phyloP scores from a whole-genome alignment of 371 early-diverging fungal genomes.

The Mortierella sp. region DNA sequence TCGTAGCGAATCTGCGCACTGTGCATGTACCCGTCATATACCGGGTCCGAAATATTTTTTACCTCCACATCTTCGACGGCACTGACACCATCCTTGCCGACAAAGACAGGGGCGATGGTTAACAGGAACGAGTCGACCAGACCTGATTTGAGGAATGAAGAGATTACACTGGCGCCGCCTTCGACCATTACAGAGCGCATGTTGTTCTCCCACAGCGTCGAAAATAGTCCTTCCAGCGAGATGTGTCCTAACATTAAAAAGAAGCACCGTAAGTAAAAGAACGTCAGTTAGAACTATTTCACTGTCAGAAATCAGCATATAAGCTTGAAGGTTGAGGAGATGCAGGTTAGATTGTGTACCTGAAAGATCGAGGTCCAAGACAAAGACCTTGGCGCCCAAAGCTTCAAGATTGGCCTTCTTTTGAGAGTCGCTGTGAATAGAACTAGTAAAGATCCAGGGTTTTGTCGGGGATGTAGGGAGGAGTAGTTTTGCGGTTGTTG shows the following conservation, averaged over 20 bases:
- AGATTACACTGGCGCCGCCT: conserved; percentile 90
- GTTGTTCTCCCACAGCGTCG: conserved; percentile 47
- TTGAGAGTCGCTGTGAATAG: conserved; percentile 20
- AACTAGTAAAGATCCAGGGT: conserved; percentile 59
- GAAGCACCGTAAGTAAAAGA: too few species aligned
- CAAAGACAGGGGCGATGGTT: conserved; percentile 83
- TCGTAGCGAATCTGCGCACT: background rate
- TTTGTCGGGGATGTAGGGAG: conserved; percentile 46
- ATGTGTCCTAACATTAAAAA: conserved; percentile 13
- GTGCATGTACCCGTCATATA: background rate
- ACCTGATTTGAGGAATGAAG: conserved; percentile 67
- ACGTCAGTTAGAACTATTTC: too few species aligned
- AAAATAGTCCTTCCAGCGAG: conserved; percentile 37
- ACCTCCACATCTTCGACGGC: conserved; percentile 56
- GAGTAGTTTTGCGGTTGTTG: conserved; percentile 68
- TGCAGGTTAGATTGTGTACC: conserved; percentile 4
- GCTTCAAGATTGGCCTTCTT: conserved; percentile 29
- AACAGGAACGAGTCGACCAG: conserved; percentile 75
- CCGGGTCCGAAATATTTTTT: conserved; percentile 16
- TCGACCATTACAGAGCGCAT: conserved; percentile 89
- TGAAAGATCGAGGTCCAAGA: conserved; percentile 19
- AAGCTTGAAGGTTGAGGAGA: too few species aligned
- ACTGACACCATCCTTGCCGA: conserved; percentile 75
- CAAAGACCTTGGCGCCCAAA: conserved; percentile 30
- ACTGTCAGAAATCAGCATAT: too few species aligned